Base-by-base conservation (phyloP, 495 filamentous ascomycete genomes). In the Terfezia claveryi region DNA sequence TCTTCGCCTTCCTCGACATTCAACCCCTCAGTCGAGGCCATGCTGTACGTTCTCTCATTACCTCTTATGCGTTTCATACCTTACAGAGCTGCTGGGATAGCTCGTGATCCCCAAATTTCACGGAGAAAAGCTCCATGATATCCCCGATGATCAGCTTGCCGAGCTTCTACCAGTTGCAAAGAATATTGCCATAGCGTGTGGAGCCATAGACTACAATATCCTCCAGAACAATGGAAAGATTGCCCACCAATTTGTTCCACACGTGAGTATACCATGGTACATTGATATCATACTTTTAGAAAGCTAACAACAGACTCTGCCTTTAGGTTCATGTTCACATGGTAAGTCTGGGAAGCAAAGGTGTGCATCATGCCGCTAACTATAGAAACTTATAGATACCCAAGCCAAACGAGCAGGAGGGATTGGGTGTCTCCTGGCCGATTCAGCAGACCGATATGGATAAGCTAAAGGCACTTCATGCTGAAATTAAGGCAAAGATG, bases 101-200 rank as follows among this genome's bases (percentile, higher is more conserved):
- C 85, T 98, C 66, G 80, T 99, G 46, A 94, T 99, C 65, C 91
- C 91, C 56, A 99, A 96, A 73, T 76, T 76, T 71, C 91, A 99
- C 72, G 89, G 91, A 69, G 82, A 75, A 52, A 94, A 94, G 69
- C 76, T 99, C 14, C 80, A 81, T 56, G 87, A 96, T 67, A 84
- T 99, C 56, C 92, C 92, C 38, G 92, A 96, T 65, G 88, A 94
- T 41, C 71, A 83, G 56, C 74, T 99, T 55, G 60, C 67, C 17
- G 92, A 99, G 69, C 76, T 95, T 51, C 68, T 96, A 70, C 86
- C 88, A 54, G 80, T 94, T 36, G 82, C 81, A 37, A 94, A 94
- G 75, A 87, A 80, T 63, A 76, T 99, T 23, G 89, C 80, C 50
- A 61, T 68, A n/a, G 87, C 85, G 23, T 77, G 75, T 11, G 83